Base-by-base conservation (phyloP, 2,329 filamentous ascomycete genomes). In the Alternaria incomplexa region DNA sequence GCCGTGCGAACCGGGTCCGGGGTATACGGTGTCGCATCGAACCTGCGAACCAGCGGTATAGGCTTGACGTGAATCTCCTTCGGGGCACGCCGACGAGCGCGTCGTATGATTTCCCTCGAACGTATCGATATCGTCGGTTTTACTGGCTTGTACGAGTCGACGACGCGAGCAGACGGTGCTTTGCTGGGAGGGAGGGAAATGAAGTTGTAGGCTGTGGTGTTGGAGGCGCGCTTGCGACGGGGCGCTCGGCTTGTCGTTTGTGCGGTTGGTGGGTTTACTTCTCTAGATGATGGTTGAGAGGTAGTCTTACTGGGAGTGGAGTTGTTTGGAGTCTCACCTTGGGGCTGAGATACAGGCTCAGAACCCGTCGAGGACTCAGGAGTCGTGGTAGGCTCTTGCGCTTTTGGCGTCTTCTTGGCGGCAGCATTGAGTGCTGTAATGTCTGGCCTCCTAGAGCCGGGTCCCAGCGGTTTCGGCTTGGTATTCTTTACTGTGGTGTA, bases 401-500 rank as follows among this genome's bases (percentile, higher is more conserved):
- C 22, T 44, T 23, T 26, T 11, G 52, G 32, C 4, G n/a, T 44
- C 36, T 55, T 56, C 26, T 28, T n/a, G 46, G 46, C 15, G 15
- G 43, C 26, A 12, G 5, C 10, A 2, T 47, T 10, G 13, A 8
- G 25, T 26, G 48, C 17, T 36, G 15, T 12, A 9, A 36, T 15
- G 20, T 56, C 13, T n/a, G 44, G 53, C 17, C 53, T 56, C 30
- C 9, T 46, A 32, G 36, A 52, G 0, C n/a, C 32, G 23, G 7
- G 48, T 28, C 30, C 20, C 13, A 32, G 4, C 20, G 15, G 22
- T 20, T 20, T 28, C 26, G 22, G 26, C 7, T 28, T n/a, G 26
- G n/a, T 6, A n/a, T 26, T 26, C 9, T n/a, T 64, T 13, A 36
- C 26, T 11, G 55, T 54, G 7, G 74, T 71, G 9, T 55, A 64